Evolutionary conservation across 352 stramenopile genomes (phyloP), one percentile per base, ranked within the genome.

Genomic region (Discostella stelligera): DNA sequence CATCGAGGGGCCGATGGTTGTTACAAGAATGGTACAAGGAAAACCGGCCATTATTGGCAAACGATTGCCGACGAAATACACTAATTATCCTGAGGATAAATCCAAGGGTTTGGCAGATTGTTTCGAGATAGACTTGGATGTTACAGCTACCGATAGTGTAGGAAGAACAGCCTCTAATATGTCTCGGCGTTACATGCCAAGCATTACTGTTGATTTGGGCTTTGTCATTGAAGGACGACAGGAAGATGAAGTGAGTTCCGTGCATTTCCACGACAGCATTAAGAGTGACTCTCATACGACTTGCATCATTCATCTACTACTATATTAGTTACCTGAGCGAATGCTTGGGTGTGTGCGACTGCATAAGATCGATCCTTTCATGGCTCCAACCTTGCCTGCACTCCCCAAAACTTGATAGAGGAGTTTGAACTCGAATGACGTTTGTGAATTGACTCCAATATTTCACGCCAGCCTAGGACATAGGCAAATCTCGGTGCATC

Each of bases 11-110:
- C 86, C 88, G 16, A 90, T 82, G 75, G 59, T 90, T 2, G 84
- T 91, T 32, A 82, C 70, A 21, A 88, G 90, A 61, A 77, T 91
- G 63, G 84, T 93, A 0, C 73, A 77, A n/a, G 84, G 85, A 3
- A 89, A 85, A 61, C 88, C 88, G 21, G 85, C 85, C 16, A 82
- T 93, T 27, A 93, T 93, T 71, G 88, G 85, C 14, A 90, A 90
- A 56, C 84, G 87, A 54, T 69, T 93, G 46, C 84, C 86, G 7
- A 73, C 89, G 11, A 76, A 66, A 14, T 92, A 91, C 66, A 75
- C 68, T 23, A 89, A 88, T 71, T 62, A 88, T 52, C 79, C 88
- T 46, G 65, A 78, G 14, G 61, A 80, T 66, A n/a, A 44, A 32
- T 54, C 49, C 3, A 20, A 27, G 39, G 77, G 77, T 4, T 30